A percentile compares a stretch with the other conserved stretches of the same genome.
phyloP scores from a whole-genome alignment of 345 rosid genomes.

The Populus nigra region DNA sequence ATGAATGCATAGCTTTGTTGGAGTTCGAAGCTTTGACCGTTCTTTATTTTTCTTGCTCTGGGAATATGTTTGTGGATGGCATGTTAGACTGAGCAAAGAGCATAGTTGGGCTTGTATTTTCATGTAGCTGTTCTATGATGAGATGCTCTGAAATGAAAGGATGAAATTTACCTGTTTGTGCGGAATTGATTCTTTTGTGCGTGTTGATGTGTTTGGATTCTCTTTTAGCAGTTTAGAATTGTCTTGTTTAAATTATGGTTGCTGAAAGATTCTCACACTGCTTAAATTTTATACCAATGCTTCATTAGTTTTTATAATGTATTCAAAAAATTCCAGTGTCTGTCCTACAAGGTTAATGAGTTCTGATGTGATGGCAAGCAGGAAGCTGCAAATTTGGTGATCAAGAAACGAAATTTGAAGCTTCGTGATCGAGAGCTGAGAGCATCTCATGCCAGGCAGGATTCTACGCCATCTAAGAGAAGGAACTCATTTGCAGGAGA shows the following conservation, averaged over 20 bases:
- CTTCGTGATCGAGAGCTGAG: slow-evolving; percentile 77
- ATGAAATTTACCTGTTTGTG: not conserved
- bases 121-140: not conserved
- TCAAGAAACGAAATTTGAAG: slow-evolving; percentile 62
- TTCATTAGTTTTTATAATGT: not conserved
- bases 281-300: not conserved
- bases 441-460: slow-evolving; percentile 52
- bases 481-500: slow-evolving; percentile 35
- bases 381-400: slow-evolving; percentile 74
- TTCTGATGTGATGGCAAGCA: slow-evolving; percentile 15
- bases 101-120: not conserved
- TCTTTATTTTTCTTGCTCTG: not conserved
- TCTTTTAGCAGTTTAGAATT: not conserved
- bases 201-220: not conserved
- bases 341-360: not conserved
- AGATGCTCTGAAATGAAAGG: not conserved
- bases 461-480: slow-evolving; percentile 71
- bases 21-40: not conserved
- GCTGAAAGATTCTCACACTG: not conserved
- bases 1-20: not conserved
- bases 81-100: not conserved
- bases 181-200: not conserved
- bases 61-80: not conserved
- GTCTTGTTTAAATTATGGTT: not conserved
- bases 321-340: not conserved